Base-by-base conservation (phyloP, 768 basidiomycete genomes). In the Pleurotus djamor region DNA sequence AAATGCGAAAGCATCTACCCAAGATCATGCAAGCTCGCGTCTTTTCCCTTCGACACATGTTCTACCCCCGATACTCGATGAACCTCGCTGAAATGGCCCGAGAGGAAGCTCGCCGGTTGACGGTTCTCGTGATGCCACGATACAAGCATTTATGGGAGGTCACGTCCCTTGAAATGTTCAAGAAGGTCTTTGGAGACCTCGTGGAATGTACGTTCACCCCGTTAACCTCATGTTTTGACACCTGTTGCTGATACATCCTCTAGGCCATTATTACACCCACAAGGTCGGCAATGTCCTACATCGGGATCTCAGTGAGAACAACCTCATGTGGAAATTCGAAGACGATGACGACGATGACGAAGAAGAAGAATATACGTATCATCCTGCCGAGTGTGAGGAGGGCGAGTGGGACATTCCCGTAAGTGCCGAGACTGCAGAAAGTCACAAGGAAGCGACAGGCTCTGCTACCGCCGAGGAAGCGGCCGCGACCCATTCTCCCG, bases 261-360 rank as follows among this genome's bases (percentile, higher is more conserved):
- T 50, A 73, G 69, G 67, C 47, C 69, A 71, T 61, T 66, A 57
- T 36, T 13, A 58, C n/a, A 65, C 72, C 35, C 72, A 74, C 70
- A 47, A 44, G 16, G 13, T 49, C 10, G 64, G 63, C 7, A 14
- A 55, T 9, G 58, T 76, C 6, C 34, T 62, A 33, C 73, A 76
- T 35, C 59, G 64, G 3, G 72, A 75, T 51, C 69, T 73, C 37
- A 74, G 71, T 60, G 52, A 67, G 2, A 52, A 44, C 10, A 75
- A 76, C 58, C 52, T 73, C 3, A 74, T 72, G 71, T 55, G 52
- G 52, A 36, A 12, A 17, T 69, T 28, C 21, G 21, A 28, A 3
- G 21, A 28, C 21, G 21, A 28, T 1, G 21, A n/a, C n/a, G n/a
- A n/a, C n/a, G n/a, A 61, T 13, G 59, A 67, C 7, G 16, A 54